These are phyloP conservation scores for Didymosphaeria variabile DNA, from an alignment of 2,329 filamentous ascomycete genomes.

Conservation along the genomic window DNA sequence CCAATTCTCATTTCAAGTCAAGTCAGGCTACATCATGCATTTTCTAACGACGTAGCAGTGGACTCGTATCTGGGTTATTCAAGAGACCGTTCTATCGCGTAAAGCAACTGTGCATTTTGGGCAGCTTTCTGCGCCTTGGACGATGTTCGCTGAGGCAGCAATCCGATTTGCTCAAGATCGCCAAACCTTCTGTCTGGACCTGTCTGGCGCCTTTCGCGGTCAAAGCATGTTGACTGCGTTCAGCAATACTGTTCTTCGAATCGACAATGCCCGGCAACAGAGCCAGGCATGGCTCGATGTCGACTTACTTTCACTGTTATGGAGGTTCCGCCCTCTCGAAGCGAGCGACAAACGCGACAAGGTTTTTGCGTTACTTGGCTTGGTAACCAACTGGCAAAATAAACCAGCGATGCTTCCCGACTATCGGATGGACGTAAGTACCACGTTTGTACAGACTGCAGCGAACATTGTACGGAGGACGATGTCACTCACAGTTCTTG, in stretches of 20 bases:
- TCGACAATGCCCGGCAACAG: constrained; percentile 24
- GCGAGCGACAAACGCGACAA: constrained; percentile 34
- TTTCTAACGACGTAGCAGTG: constrained; percentile 20
- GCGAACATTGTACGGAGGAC: constrained; percentile 20
- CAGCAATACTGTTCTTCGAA: constrained; percentile 26
- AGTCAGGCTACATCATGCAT: not conserved
- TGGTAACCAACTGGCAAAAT: constrained; percentile 28
- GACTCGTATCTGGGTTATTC: constrained; percentile 34
- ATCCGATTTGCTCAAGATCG: constrained; percentile 22
- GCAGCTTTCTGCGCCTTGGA: constrained; percentile 31
- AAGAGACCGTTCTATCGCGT: constrained; percentile 31
- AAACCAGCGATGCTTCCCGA: constrained; percentile 21
- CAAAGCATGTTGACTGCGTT: constrained; percentile 24
- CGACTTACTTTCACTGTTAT: constrained; percentile 24
- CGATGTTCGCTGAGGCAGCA: constrained; percentile 32
- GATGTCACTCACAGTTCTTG: constrained; percentile 22
- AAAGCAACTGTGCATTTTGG: constrained; percentile 30
- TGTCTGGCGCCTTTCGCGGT: constrained; percentile 20
- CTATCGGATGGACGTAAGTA: constrained; percentile 18
- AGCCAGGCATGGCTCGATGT: constrained; percentile 15
- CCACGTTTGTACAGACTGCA: constrained; percentile 19
- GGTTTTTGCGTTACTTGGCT: constrained; percentile 27
- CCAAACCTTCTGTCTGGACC: constrained; percentile 22
- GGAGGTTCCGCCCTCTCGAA: constrained; percentile 29
- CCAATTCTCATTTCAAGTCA: not conserved